Evolutionary conservation across 352 stramenopile species (phyloP), one percentile per base, ranked within the genome.

Genomic region (Globisporangium yorkense): DNA sequence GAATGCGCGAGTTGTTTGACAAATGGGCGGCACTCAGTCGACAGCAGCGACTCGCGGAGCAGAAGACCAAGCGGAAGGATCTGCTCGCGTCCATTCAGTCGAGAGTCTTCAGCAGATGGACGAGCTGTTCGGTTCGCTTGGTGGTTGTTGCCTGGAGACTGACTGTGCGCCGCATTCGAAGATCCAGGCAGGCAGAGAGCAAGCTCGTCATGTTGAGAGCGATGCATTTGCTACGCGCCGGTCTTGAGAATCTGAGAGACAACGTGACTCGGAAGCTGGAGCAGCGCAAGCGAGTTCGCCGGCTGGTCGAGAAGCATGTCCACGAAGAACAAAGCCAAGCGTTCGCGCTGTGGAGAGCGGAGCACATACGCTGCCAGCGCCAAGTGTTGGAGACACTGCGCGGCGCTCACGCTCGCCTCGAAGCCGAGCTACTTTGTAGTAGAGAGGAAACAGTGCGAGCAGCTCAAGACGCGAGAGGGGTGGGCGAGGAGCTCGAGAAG

Each of bases 51-150:
- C 43, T 57, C 31, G 9, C 29, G 12, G 70, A 68, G 27, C 56
- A 58, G 39, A 51, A 55, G 16, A 54, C 39, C 24, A 72, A 62
- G 13, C 65, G 57, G 24, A 73, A 71, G 20, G 53, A 57, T 8
- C 20, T 59, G 5, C 43, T 89, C 6, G 56, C 56, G 21, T 58
- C 61, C 3, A 65, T 89, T 21, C 72, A 71, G 49, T 54, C 53
- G 0, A 67, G 70, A 40, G 54, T 87, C 10, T 84, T 72, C 57
- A 61, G 56, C 46, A 79, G 66, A 41, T 67, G 63, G 56, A 72
- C 69, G 2, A 39, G 70, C 1, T 76, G 61, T 15, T 66, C 45
- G 0, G 56, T 59, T 35, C 64, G 59, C 3, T 63, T 60, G 12
- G 63, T 63, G 21, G 71, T 83, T 51, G 35, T 27, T 5, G 51